Percentiles rank a stretch among this genome's conserved stretches.
These are phyloP conservation scores for Podospora appendiculata DNA, from an alignment of 495 filamentous ascomycete species.

Conservation along the genomic window DNA sequence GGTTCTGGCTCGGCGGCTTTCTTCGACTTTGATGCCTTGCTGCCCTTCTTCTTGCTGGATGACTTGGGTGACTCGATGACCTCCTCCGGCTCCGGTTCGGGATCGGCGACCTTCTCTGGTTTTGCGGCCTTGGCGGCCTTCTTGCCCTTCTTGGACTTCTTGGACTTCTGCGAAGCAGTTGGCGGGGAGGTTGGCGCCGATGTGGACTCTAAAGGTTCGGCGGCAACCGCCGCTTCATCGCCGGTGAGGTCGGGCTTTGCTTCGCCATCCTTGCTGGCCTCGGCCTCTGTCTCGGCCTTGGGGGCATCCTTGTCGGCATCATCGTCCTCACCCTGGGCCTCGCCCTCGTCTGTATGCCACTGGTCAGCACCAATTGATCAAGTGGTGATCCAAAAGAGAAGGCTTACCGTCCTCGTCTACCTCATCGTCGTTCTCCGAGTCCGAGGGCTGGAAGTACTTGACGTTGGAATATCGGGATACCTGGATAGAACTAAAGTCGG, in stretches of 20 bases:
- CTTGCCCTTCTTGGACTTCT: constrained; percentile 23
- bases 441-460: constrained; percentile 23
- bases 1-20: constrained; percentile 1
- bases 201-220: neutral
- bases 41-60: constrained; percentile 7
- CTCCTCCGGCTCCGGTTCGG: constrained; percentile 2
- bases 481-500: constrained; percentile 30
- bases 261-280: neutral
- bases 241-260: neutral
- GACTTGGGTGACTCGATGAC: constrained; percentile 2
- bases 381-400: neutral
- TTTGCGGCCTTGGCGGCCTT: constrained; percentile 15
- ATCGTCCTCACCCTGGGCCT: neutral
- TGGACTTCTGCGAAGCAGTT: neutral
- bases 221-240: neutral
- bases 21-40: constrained; percentile 8
- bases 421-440: constrained; percentile 27
- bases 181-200: constrained; percentile 2
- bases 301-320: neutral
- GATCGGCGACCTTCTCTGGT: constrained; percentile 6
- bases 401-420: constrained; percentile 13
- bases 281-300: neutral
- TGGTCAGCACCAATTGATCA: neutral
- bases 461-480: constrained; percentile 32
- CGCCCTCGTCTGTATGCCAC: constrained; percentile 1